Evolutionary conservation across 129 eudicot genomes (phyloP).

Genomic region (Smallanthus sonchifolius): DNA sequence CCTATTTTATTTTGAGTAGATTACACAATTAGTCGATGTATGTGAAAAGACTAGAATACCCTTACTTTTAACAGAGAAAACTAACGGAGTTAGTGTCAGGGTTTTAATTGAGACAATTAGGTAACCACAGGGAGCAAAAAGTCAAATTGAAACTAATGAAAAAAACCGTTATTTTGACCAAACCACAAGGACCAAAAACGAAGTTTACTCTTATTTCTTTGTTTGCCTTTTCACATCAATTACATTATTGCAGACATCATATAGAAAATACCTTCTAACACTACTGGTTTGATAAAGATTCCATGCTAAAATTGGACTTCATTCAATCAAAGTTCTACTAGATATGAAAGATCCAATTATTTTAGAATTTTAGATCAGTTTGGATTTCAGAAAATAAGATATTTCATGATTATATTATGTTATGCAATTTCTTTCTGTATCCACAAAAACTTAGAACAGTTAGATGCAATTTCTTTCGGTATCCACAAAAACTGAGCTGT

Average conservation of each 20-base stretch:
- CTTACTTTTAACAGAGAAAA: too few species aligned
- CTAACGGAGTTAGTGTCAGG: too few species aligned
- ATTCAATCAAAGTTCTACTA: not conserved
- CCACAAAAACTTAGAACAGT: not conserved
- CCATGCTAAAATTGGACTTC: constrained; percentile 1
- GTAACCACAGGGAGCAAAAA: too few species aligned
- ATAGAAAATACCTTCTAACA: not conserved
- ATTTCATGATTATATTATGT: not conserved
- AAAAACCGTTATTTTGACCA: too few species aligned
- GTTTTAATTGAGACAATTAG: too few species aligned
- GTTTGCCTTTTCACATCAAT: constrained; percentile 1
- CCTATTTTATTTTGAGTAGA: too few species aligned
- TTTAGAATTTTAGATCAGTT: not conserved
- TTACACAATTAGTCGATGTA: too few species aligned
- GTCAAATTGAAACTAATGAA: too few species aligned
- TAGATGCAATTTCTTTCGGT: not conserved
- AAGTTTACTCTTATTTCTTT: too few species aligned
- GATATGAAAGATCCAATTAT: not conserved
- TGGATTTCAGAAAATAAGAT: not conserved
- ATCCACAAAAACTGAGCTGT: constrained; percentile 13
- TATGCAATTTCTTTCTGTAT: not conserved
- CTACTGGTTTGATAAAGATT: not conserved
- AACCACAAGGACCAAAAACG: too few species aligned
- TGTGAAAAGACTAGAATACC: too few species aligned
- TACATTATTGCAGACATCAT: constrained; percentile 5